Evolutionary conservation across 2,329 filamentous ascomycete genomes (phyloP).

Genomic region (Sarocladium brachiariae): DNA sequence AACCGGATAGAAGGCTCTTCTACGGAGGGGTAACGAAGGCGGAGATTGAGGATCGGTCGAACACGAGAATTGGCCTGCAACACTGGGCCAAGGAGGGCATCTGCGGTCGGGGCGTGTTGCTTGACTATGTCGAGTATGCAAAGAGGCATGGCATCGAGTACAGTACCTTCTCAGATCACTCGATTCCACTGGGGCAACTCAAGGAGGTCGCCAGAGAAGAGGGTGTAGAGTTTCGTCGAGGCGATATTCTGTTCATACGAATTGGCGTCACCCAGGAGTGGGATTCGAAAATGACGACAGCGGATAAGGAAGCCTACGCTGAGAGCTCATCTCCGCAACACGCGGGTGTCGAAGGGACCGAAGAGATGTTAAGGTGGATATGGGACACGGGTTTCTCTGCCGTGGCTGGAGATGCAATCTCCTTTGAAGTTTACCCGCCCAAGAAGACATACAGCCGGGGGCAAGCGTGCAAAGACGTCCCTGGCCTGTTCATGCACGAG

Average conservation of each 20-base stretch:
- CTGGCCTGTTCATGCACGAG: conserved; percentile 30
- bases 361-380: conserved; percentile 35
- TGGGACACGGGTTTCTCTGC: conserved; percentile 40
- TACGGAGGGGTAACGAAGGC: conserved; percentile 39
- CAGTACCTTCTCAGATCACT: conserved; percentile 32
- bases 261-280: conserved; percentile 25
- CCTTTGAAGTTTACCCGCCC: conserved; percentile 33
- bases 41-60: conserved; percentile 37
- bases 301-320: conserved; percentile 43
- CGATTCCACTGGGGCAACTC: conserved; percentile 23
- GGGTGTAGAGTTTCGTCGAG: conserved; percentile 36
- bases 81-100: conserved; percentile 43
- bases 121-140: conserved; percentile 43
- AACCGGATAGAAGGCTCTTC: conserved; percentile 31
- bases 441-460: conserved; percentile 17
- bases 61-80: conserved; percentile 38
- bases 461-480: conserved; percentile 7
- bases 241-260: conserved; percentile 47
- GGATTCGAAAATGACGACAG: conserved; percentile 19
- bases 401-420: conserved; percentile 35
- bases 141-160: conserved; percentile 28
- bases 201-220: conserved; percentile 30
- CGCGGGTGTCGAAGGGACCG: conserved; percentile 32
- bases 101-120: conserved; percentile 40
- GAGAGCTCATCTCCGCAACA: conserved; percentile 24